phyloP scores from a whole-genome alignment of 2,329 filamentous ascomycete genomes.

The Pseudovirgaria hyperparasitica region DNA sequence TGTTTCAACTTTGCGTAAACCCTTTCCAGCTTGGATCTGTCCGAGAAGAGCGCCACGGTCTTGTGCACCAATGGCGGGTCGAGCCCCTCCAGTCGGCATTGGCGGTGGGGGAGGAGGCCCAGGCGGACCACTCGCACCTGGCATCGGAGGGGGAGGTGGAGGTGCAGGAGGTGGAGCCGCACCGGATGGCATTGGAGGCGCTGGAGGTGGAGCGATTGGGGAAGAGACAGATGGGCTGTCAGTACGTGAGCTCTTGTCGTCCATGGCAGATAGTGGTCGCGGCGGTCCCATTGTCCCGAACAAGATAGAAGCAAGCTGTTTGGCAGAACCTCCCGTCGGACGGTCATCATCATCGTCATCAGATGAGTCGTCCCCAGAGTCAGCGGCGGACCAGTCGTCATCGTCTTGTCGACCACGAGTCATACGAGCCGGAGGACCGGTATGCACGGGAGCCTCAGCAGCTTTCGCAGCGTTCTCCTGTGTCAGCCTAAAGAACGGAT shows the following conservation, averaged over 20 bases:
- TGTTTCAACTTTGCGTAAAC: constrained; percentile 77
- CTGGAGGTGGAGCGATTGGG: constrained; percentile 30
- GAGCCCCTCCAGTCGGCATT: constrained; percentile 29
- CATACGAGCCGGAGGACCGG: constrained; percentile 33
- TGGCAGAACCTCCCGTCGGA: constrained; percentile 70
- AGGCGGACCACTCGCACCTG: constrained; percentile 11
- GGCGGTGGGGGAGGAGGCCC: constrained; percentile 22
- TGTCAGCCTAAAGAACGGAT: constrained; percentile 85
- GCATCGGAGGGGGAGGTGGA: constrained; percentile 36
- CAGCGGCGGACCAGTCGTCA: constrained; percentile 73
- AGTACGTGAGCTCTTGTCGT: constrained; percentile 45
- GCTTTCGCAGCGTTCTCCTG: constrained; percentile 46
- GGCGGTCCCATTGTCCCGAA: constrained; percentile 97
- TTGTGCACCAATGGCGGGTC: constrained; percentile 20
- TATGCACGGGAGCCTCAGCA: constrained; percentile 35
- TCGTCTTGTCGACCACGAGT: constrained; percentile 46
- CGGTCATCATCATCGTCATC: constrained; percentile 65
- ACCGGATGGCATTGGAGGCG: constrained; percentile 37
- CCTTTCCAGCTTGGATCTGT: constrained; percentile 69
- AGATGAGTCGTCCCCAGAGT: constrained; percentile 59
- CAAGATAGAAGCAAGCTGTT: constrained; percentile 84
- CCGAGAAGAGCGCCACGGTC: constrained; percentile 53
- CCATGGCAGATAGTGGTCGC: constrained; percentile 71
- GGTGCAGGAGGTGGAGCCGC: constrained; percentile 30
- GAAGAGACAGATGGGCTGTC: constrained; percentile 29